Evolutionary conservation across 257 asterid genomes (phyloP), one percentile per base, ranked within the genome.

Genomic region (Petunia axillaris): DNA sequence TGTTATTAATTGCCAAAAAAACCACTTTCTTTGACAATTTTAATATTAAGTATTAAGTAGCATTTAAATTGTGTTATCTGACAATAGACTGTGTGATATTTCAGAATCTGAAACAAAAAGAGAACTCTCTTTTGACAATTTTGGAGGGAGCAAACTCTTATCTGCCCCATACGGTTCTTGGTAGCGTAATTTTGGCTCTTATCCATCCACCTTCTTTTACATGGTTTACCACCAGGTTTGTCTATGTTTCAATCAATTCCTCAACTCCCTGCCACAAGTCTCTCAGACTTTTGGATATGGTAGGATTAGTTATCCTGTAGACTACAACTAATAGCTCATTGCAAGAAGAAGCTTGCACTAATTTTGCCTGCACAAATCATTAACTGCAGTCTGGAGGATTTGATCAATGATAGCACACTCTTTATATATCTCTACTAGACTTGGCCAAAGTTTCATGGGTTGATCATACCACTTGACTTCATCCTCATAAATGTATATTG

Each of bases 181-280:
- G 93, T 68, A 95, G 98, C 84, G 92, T 97, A 60, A 76, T 89
- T 79, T 90, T 95, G 91, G 99, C 98, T 81, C 96, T 95, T 59
- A 68, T 95, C 64, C 91, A 92, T 87, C 99, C 98, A 15, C 97
- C 99, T 79, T 95, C 98, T 66, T 95, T 95, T 86, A 85, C 92
- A 77, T 95, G 99, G 99, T 95, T 95, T 84, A 93, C 99, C 1
- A 92, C 80, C 93, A 95, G 96, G 99, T 95, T 82, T n/a, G 82
- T 66, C 74, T 65, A 64, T 60, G 79, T 38, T 52, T 55, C 37
- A 50, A 57, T 39, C 1, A 16, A 35, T 16, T 73, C 25, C 35
- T 48, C 5, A 71, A 11, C 10, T 71, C 60, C 50, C 6, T 71
- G 16, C 25, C 60, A 10, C 35, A 10, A 4, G 60, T 50, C n/a